Conservation (phyloP, 495 filamentous ascomycete species). For the Podospora pseudoanserina region DNA sequence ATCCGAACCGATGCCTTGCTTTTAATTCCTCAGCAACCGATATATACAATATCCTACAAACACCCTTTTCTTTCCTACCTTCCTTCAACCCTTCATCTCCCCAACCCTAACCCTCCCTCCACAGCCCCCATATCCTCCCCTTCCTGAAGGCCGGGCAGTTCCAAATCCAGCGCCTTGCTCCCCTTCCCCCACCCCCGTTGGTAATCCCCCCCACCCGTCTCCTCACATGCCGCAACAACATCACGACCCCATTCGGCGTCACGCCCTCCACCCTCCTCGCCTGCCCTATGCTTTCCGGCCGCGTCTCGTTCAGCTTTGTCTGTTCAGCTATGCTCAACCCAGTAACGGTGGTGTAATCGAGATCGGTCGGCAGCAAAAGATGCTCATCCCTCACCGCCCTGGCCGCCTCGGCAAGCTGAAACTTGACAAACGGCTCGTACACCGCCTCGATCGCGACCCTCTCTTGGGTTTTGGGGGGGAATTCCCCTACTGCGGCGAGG, state of each 20-base stretch:
- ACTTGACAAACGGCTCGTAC: constrained; percentile 79
- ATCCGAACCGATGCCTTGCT: neutral
- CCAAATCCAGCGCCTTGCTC: constrained; percentile 27
- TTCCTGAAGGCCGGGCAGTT: constrained; percentile 20
- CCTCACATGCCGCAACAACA: constrained; percentile 52
- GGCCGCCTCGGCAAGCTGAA: constrained; percentile 61
- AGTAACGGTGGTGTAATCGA: constrained; percentile 69
- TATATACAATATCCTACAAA: neutral
- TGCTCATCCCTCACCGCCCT: constrained; percentile 73
- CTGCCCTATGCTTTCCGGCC: constrained; percentile 83
- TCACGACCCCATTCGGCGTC: constrained; percentile 58
- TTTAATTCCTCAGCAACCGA: neutral
- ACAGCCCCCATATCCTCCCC: constrained; percentile 34
- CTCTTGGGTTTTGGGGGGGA: constrained; percentile 51
- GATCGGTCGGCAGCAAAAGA: constrained; percentile 64
- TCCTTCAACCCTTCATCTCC: constrained; percentile 26
- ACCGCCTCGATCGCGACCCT: constrained; percentile 74
- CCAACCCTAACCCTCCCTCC: constrained; percentile 38
- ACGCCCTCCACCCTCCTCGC: constrained; percentile 81
- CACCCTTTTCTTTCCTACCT: neutral
- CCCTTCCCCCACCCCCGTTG: neutral
- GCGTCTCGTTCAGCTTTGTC: constrained; percentile 59
- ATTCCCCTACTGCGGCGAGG: constrained; percentile 52
- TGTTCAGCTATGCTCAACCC: constrained; percentile 79
- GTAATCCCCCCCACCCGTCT: constrained; percentile 17